A percentile compares a stretch with the other conserved stretches of the same genome.
Conservation (phyloP, 768 basidiomycete genomes). For the Macrocybe gigantea region DNA sequence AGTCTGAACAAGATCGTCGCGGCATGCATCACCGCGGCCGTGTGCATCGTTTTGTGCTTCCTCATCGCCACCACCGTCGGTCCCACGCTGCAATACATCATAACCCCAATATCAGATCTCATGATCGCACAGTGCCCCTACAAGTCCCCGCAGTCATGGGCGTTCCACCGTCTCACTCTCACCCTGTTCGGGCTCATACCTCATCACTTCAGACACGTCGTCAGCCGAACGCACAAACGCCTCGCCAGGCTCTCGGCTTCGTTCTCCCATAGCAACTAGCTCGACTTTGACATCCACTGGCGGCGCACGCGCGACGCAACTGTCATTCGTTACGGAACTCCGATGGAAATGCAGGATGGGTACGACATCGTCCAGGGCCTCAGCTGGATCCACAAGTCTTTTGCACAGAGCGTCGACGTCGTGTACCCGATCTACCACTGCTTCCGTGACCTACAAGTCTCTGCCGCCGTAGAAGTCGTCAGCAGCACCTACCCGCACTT, state of each 20-base stretch:
- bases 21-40: constrained; percentile 2
- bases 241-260: not conserved
- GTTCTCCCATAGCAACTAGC: not conserved
- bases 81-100: constrained; percentile 6
- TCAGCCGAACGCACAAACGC: not conserved
- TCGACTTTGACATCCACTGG: too few relatives aligned
- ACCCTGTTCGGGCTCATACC: not conserved
- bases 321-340: not conserved
- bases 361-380: too few relatives aligned
- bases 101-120: not conserved
- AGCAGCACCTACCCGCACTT: not conserved
- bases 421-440: too few relatives aligned
- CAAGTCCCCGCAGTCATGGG: constrained; percentile 11
- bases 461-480: not conserved
- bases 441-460: not conserved
- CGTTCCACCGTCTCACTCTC: constrained; percentile 1
- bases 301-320: not conserved
- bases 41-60: constrained; percentile 6
- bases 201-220: not conserved
- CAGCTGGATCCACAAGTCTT: too few relatives aligned
- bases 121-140: constrained; percentile 7
- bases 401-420: too few relatives aligned
- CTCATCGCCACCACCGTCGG: constrained; percentile 5
- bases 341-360: too few relatives aligned
- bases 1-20: constrained; percentile 9